These are phyloP conservation scores for Chlamydomonas incerta DNA, from an alignment of 139 green algal species.

Conservation along the genomic window DNA sequence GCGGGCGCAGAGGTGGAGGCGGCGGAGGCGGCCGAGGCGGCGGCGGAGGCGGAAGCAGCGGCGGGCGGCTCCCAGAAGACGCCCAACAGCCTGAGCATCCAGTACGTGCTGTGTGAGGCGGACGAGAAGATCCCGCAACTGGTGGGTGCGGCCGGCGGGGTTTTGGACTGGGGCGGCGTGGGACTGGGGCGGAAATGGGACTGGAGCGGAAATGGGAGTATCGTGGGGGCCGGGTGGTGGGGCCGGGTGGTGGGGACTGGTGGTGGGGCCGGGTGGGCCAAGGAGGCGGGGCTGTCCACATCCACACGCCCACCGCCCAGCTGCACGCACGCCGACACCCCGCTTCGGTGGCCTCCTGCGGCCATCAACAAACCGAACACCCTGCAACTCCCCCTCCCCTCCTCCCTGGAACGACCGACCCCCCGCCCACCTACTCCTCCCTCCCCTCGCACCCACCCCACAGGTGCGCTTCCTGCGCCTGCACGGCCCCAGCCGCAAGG, in stretches of 20 bases:
- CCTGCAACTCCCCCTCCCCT: background rate
- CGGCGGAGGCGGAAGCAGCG: slow-evolving; percentile 1
- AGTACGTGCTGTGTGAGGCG: slow-evolving; percentile 70
- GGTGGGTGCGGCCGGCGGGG: slow-evolving; percentile 25
- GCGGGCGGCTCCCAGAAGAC: slow-evolving; percentile 66
- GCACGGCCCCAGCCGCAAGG: slow-evolving; percentile 73
- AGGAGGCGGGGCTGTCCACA: too few relatives aligned
- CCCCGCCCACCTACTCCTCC: background rate
- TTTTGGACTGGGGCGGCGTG: too few relatives aligned
- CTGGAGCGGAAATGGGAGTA: too few relatives aligned
- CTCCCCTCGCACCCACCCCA: slow-evolving; percentile 40
- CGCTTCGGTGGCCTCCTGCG: too few relatives aligned
- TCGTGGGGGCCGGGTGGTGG: too few relatives aligned
- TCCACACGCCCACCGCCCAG: too few relatives aligned
- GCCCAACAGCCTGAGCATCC: slow-evolving; percentile 75
- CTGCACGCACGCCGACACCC: too few relatives aligned
- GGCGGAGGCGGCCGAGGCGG: background rate
- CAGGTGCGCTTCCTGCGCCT: slow-evolving; percentile 65
- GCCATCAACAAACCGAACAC: too few relatives aligned
- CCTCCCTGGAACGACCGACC: too few relatives aligned
- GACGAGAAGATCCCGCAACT: slow-evolving; percentile 86
- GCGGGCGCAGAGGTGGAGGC: background rate
- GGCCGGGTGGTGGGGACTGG: too few relatives aligned
- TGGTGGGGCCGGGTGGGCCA: too few relatives aligned
- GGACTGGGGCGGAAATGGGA: too few relatives aligned